phyloP scores from a whole-genome alignment of 257 asterid species.

The Echites panduratus region DNA sequence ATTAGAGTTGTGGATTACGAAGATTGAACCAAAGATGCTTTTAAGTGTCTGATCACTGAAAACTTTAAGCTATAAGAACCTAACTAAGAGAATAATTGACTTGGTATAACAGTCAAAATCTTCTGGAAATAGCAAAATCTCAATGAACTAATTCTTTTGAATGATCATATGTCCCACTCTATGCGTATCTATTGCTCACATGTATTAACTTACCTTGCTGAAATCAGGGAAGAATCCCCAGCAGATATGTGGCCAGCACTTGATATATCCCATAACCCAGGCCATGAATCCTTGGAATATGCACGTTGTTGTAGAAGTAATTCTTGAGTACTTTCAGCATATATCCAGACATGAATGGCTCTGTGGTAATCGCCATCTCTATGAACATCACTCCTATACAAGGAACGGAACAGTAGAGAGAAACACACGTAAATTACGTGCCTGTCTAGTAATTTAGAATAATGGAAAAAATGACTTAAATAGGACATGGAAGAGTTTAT shows the following conservation, averaged over 20 bases:
- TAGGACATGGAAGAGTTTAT: neutral
- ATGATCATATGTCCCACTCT: neutral
- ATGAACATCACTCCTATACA: slow-evolving; percentile 62
- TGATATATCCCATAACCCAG: slow-evolving; percentile 92
- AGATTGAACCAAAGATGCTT: neutral
- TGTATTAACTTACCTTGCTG: slow-evolving; percentile 56
- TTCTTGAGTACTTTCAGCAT: slow-evolving; percentile 80
- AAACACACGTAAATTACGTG: neutral
- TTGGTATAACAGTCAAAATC: neutral
- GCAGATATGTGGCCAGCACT: slow-evolving; percentile 98
- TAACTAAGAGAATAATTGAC: neutral
- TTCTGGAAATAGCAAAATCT: neutral
- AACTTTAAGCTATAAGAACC: neutral
- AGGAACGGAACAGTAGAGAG: slow-evolving; percentile 7
- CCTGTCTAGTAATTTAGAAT: neutral
- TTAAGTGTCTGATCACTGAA: neutral
- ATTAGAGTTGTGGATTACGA: neutral
- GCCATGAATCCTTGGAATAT: slow-evolving; percentile 91
- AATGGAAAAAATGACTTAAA: neutral
- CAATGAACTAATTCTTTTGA: neutral
- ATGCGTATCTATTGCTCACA: neutral
- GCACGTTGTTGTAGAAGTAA: slow-evolving; percentile 76
- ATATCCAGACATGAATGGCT: slow-evolving; percentile 94
- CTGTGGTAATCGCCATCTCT: slow-evolving; percentile 91
- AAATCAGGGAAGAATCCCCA: slow-evolving; percentile 84